A percentile compares a stretch with the other conserved stretches of the same genome.
phyloP scores from a whole-genome alignment of 352 stramenopile species.

The Hyaloperonospora brassicae region DNA sequence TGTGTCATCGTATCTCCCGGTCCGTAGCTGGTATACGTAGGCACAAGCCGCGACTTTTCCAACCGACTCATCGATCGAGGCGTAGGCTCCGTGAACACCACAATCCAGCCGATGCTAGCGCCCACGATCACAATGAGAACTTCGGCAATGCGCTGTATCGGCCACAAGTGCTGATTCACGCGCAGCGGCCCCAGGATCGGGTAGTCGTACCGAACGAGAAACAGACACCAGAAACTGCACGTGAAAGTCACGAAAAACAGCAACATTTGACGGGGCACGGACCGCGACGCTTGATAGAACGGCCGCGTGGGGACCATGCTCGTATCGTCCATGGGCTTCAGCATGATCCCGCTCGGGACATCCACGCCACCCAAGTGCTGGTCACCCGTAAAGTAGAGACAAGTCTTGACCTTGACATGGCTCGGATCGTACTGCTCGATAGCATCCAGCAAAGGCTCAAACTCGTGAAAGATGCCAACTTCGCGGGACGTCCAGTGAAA shows the following conservation, averaged over 20 bases:
- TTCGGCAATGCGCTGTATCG: conserved; percentile 73
- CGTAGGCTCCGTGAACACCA: conserved; percentile 57
- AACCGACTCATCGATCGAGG: conserved; percentile 65
- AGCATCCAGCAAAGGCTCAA: conserved; percentile 67
- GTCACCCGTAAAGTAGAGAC: conserved; percentile 73
- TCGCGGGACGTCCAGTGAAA: conserved; percentile 82
- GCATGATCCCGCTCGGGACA: conserved; percentile 61
- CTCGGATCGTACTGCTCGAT: conserved; percentile 72
- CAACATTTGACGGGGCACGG: conserved; percentile 56
- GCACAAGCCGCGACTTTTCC: conserved; percentile 68
- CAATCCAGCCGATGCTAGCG: conserved; percentile 45
- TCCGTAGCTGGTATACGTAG: conserved; percentile 23
- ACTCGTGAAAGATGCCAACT: conserved; percentile 81
- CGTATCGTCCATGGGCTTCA: conserved; percentile 78
- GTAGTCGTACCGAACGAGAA: conserved; percentile 67
- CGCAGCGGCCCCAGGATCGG: conserved; percentile 51
- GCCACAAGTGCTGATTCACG: conserved; percentile 74
- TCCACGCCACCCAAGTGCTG: conserved; percentile 67
- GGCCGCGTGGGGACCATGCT: conserved; percentile 70
- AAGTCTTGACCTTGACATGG: conserved; percentile 55
- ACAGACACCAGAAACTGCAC: conserved; percentile 56
- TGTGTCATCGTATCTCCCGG: conserved; percentile 26
- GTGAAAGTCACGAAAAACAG: conserved; percentile 80
- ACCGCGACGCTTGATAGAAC: conserved; percentile 67
- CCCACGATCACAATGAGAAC: conserved; percentile 61